Base-by-base conservation (phyloP, 306 rosid species). In the Delonix regia region DNA sequence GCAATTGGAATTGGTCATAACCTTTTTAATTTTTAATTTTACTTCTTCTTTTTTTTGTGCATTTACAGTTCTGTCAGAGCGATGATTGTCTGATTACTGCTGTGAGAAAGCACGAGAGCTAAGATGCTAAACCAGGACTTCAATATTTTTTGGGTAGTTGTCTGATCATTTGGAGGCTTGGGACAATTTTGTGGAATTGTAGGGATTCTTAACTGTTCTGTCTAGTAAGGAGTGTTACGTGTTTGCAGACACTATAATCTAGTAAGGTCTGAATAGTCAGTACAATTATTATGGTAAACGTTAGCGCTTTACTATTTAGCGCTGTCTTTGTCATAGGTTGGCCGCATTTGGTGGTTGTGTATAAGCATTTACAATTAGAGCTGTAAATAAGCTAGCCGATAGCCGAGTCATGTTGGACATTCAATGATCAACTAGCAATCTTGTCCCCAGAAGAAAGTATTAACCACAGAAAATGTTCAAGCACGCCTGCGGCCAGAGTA, bases 1-100 rank as follows among this genome's bases (percentile, higher is more conserved):
- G 78, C 73, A 67, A 71, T 63, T 56, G 72, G 69, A 66, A 65
- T 76, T 78, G 78, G 57, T 77, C 74, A 7, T 55, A 66, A 73
- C 77, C n/a, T n/a, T n/a, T n/a, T n/a, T n/a, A n/a, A n/a, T n/a
- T n/a, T n/a, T n/a, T n/a, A n/a, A n/a, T n/a, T n/a, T n/a, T n/a
- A n/a, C n/a, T n/a, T n/a, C n/a, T n/a, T n/a, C n/a, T n/a, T n/a
- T n/a, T n/a, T n/a, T n/a, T n/a, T n/a, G 33, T 30, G 33, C 33
- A 30, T 30, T 30, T 30, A 30, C 42, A n/a, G 4, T 7, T 57
- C 22, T 19, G 15, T 27, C 3, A 57, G 9, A 28, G 2, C 71
- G n/a, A 38, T 14, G 59, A 7, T n/a, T 41, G 6, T 69, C 60
- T 19, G 39, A 77, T 42, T 10, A 44, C 49, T 64, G 3, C 7